Conservation (phyloP, 208 protist species). For the Trypanosoma scelopori region DNA sequence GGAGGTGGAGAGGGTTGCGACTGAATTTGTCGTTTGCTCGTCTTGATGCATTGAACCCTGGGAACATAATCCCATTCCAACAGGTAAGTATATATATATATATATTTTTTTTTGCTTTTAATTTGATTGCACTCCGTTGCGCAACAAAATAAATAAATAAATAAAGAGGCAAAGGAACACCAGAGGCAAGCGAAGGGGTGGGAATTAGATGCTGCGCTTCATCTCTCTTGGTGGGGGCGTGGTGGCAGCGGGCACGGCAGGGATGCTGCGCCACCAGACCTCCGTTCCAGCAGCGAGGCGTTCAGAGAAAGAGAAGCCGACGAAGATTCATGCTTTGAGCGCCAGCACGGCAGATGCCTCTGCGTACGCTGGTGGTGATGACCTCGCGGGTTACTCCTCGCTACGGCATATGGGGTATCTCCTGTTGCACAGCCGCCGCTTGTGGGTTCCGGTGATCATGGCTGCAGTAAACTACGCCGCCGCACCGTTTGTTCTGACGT, state of each 20-base stretch:
- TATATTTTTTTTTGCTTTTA: slow-evolving; percentile 9
- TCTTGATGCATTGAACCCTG: too few relatives aligned
- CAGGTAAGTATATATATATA: neutral
- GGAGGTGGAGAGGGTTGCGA: neutral
- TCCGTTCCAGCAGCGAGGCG: neutral
- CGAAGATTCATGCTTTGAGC: slow-evolving; percentile 50
- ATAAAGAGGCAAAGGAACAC: too few relatives aligned
- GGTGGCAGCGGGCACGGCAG: neutral
- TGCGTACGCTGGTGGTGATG: slow-evolving; percentile 48
- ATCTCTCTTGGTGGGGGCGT: neutral
- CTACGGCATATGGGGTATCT: slow-evolving; percentile 53
- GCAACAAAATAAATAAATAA: too few relatives aligned
- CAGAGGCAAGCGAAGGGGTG: neutral
- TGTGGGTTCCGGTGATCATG: slow-evolving; percentile 63
- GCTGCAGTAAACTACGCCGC: slow-evolving; percentile 36
- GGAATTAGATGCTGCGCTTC: slow-evolving; percentile 16
- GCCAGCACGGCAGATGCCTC: slow-evolving; percentile 61
- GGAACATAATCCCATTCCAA: neutral
- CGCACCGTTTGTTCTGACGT: slow-evolving; percentile 27
- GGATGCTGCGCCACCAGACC: slow-evolving; percentile 12
- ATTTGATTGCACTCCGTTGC: too few relatives aligned
- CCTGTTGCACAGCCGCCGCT: slow-evolving; percentile 57
- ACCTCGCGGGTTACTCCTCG: slow-evolving; percentile 61
- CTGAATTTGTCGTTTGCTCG: neutral
- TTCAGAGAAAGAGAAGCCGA: neutral